Evolutionary conservation across 768 basidiomycete genomes (phyloP), one percentile per base, ranked within the genome.

Genomic region (Termitomyces sp.): DNA sequence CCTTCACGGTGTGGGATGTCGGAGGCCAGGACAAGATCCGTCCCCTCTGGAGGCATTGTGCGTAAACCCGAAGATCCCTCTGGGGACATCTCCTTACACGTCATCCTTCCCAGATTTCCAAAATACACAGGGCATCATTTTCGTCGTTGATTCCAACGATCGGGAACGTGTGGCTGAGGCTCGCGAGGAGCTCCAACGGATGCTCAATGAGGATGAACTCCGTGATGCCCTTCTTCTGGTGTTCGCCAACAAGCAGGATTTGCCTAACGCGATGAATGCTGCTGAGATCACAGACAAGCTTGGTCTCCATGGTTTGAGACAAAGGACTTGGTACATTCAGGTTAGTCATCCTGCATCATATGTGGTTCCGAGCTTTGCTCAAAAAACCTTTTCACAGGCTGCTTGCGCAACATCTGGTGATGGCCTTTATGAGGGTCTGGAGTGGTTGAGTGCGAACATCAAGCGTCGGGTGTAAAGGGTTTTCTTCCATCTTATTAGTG

Each of bases 21-120:
- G 97, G 97, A 85, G 97, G 96, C 68, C 96, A 99, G 80, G 96
- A 99, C 80, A 99, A 98, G 88, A 98, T 98, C 76, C 88, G 96
- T 68, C 96, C 96, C 66, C 87, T 98, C 67, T 99, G 97, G 97
- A 93, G 96, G 87, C 97, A 99, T 82, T 99, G 97, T 97, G 70
- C 71, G 94, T 86, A 55, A 53, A 62, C 60, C 63, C 57, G 51
- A 55, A 36, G 44, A 62, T 64, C 60, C 58, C 62, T 52, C 18
- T 40, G 40, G 34, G 34, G 58, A 36, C 52, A 62, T 58, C 67
- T 59, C 56, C 61, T 65, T 37, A 64, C 57, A 53, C 58, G 50
- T 54, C 32, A 18, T 27, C 60, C 26, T 55, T 52, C 60, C 20
- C 70, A 99, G 97, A 99, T 82, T 99, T 97, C 95, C 96, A 98